These are phyloP conservation scores for Clarkia xantiana DNA, from an alignment of 345 rosid species.

Conservation along the genomic window DNA sequence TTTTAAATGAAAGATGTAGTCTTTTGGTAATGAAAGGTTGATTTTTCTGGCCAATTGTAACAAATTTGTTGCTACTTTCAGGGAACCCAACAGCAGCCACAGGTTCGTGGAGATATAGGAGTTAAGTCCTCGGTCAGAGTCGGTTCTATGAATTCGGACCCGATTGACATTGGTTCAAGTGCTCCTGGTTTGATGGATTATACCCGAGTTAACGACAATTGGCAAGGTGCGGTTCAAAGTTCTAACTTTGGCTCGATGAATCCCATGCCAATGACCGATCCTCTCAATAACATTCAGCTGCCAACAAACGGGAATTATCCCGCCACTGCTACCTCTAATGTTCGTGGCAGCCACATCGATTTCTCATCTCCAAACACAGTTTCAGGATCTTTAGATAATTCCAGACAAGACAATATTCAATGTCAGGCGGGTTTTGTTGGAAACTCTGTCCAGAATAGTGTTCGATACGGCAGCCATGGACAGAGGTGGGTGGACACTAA, in stretches of 20 bases:
- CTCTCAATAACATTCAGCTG: conserved; percentile 24
- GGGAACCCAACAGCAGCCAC: too few species aligned
- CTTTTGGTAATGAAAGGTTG: too few species aligned
- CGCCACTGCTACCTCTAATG: conserved; percentile 14
- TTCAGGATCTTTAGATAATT: conserved; percentile 18
- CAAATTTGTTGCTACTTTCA: too few species aligned
- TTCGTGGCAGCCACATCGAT: conserved; percentile 23
- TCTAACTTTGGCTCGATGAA: conserved; percentile 17
- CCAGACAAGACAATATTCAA: conserved; percentile 24
- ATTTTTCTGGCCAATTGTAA: too few species aligned
- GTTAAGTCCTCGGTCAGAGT: conserved; percentile 23
- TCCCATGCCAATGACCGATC: conserved; percentile 16
- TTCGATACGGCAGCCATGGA: conserved; percentile 23
- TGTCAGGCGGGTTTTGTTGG: conserved; percentile 31
- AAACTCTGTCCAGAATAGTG: conserved; percentile 11
- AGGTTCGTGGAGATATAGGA: conserved; percentile 8
- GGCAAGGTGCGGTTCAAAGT: conserved; percentile 38
- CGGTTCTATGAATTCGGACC: conserved; percentile 15
- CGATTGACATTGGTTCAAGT: conserved; percentile 1
- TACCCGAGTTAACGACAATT: conserved; percentile 28
- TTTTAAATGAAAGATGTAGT: too few species aligned
- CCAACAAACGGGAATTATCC: conserved; percentile 14
- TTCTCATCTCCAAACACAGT: conserved; percentile 27
- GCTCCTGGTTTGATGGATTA: conserved; percentile 22
- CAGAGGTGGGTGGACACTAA: conserved; percentile 37